Percentiles rank a stretch among this genome's conserved stretches.
phyloP scores from a whole-genome alignment of 1,139 yeast genomes.

The Yamadazyma mexicana region DNA sequence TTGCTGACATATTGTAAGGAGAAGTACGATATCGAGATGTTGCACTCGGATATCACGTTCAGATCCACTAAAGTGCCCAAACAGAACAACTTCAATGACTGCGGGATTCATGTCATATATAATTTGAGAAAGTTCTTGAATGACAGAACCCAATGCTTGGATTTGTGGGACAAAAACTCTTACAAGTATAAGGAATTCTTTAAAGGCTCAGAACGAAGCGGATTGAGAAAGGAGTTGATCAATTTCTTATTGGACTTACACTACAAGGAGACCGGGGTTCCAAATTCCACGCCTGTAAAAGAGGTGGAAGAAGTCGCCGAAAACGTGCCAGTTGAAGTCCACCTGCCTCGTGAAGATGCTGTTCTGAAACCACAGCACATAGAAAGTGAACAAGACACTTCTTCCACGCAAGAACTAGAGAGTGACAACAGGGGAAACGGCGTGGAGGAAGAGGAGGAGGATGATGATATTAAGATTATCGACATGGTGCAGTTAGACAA shows the following conservation, averaged over 20 bases:
- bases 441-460: background rate
- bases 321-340: too few relatives aligned
- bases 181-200: slow-evolving; percentile 21
- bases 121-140: slow-evolving; percentile 68
- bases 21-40: slow-evolving; percentile 50
- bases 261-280: too few relatives aligned
- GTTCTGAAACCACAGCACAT: too few relatives aligned
- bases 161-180: slow-evolving; percentile 40
- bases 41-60: slow-evolving; percentile 41
- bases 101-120: slow-evolving; percentile 90
- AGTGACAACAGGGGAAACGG: background rate
- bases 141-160: slow-evolving; percentile 49
- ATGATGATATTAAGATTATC: slow-evolving; percentile 9
- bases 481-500: slow-evolving; percentile 6
- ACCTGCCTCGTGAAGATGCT: too few relatives aligned
- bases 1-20: slow-evolving; percentile 73
- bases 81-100: slow-evolving; percentile 88
- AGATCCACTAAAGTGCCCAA: slow-evolving; percentile 67
- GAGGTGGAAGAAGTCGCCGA: too few relatives aligned
- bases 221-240: slow-evolving; percentile 32
- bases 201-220: slow-evolving; percentile 32
- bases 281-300: too few relatives aligned
- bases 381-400: too few relatives aligned
- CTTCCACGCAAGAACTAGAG: background rate
- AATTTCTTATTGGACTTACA: slow-evolving; percentile 28